Conservation (phyloP, 1,284 basidiomycete genomes). For the Tremellales sp. region DNA sequence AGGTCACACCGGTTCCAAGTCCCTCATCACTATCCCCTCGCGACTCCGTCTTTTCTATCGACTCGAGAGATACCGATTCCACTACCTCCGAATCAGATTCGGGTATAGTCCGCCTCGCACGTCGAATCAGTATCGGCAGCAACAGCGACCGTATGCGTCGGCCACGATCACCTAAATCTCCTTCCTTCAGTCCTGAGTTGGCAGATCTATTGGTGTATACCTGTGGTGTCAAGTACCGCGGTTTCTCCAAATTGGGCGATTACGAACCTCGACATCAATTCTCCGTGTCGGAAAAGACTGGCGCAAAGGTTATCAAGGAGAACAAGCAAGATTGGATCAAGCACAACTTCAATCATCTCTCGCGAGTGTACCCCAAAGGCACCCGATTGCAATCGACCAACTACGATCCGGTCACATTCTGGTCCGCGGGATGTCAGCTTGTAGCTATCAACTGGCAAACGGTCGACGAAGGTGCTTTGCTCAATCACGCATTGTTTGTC, state of each 20-base stretch:
- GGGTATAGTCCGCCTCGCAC: conserved; percentile 29
- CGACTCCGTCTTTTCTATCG: conserved; percentile 4
- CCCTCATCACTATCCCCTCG: conserved; percentile 7
- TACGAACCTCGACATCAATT: conserved; percentile 90
- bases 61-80: conserved; percentile 20
- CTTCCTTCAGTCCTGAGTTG: conserved; percentile 69
- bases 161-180: conserved; percentile 24
- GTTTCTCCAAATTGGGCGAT: conserved; percentile 81
- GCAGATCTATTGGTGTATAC: conserved; percentile 85
- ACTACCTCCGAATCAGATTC: conserved; percentile 45
- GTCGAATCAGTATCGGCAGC: conserved; percentile 25
- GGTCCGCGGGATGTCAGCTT: conserved; percentile 87
- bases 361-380: conserved; percentile 86
- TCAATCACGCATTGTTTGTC: conserved; percentile 96
- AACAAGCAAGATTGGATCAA: conserved; percentile 73
- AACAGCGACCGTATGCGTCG: conserved; percentile 5
- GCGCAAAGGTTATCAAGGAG: conserved; percentile 52
- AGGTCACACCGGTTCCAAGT: background rate
- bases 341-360: conserved; percentile 80
- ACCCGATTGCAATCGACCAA: conserved; percentile 78
- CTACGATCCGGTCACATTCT: conserved; percentile 83
- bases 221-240: conserved; percentile 89
- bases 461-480: conserved; percentile 77
- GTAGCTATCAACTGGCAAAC: conserved; percentile 99
- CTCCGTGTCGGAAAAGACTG: conserved; percentile 84